These are phyloP conservation scores for Camelina neglecta DNA, from an alignment of 345 rosid genomes.

Conservation along the genomic window DNA sequence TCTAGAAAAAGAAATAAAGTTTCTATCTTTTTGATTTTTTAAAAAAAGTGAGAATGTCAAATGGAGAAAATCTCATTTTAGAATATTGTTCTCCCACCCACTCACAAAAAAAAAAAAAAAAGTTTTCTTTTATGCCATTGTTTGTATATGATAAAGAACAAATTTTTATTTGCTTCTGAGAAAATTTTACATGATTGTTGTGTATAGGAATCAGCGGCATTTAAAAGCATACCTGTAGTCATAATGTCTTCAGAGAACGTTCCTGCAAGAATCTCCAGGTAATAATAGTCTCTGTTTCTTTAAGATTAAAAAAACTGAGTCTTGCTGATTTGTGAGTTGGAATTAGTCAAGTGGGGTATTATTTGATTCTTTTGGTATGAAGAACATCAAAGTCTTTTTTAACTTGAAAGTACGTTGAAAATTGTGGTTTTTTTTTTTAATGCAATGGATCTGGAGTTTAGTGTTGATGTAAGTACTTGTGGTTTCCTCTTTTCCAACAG, in stretches of 20 bases:
- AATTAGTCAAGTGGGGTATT: slow-evolving; percentile 5
- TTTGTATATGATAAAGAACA: background rate
- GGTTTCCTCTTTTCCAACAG: slow-evolving; percentile 40
- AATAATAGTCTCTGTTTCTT: background rate
- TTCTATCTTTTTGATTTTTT: background rate
- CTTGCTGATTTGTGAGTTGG: background rate
- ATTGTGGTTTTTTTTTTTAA: background rate
- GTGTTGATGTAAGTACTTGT: background rate
- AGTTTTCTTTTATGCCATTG: slow-evolving; percentile 7
- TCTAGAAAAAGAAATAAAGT: slow-evolving; percentile 35
- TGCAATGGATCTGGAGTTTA: slow-evolving; percentile 4
- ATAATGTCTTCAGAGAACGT: slow-evolving; percentile 94
- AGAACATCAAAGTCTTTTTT: background rate
- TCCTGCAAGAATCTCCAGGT: slow-evolving; percentile 82
- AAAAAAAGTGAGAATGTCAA: slow-evolving; percentile 25
- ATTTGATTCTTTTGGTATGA: slow-evolving; percentile 11
- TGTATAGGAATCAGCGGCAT: slow-evolving; percentile 65
- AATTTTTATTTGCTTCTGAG: background rate
- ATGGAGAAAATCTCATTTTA: slow-evolving; percentile 24
- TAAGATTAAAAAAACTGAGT: background rate
- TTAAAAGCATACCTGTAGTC: slow-evolving; percentile 83
- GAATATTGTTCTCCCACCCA: slow-evolving; percentile 38
- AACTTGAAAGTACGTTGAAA: background rate
- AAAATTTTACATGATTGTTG: slow-evolving; percentile 13
- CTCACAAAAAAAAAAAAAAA: background rate